Base-by-base conservation (phyloP, 306 rosid species). In the Inga laurina region DNA sequence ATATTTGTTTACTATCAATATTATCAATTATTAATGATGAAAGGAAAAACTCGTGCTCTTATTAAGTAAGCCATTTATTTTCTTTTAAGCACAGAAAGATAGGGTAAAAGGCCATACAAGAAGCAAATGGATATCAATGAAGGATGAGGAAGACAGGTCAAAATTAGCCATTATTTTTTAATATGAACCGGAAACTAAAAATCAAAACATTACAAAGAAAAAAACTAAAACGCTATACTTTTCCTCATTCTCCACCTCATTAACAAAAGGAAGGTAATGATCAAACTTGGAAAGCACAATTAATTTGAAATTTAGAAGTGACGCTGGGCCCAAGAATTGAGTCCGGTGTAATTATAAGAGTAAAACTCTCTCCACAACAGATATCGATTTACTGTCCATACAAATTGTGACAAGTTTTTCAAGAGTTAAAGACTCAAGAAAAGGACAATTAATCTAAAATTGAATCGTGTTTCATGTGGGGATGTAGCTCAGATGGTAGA, bases 401-500 rank as follows among this genome's bases (percentile, higher is more conserved):
- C 19, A 46, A 46, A 9, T 46, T 7, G 24, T 6, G 24, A 68
- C 27, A 16, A 3, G 18, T 48, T 48, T 48, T 48, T 68, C 27
- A 7, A 22, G 48, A 15, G 14, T 59, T 4, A 49, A 16, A 51
- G 57, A 13, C 7, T 0, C 7, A 5, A 39, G 43, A 1, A 39
- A 39, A 48, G 3, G 7, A 49, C 54, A 49, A 3, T 49, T 13
- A 49, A 10, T 14, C 4, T 49, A 7, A 49, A 49, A 49, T 14
- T 48, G 1, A 39, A 39, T 1, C 0, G 6, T 39, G 5, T 39
- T 8, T 6, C 10, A 45, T 11, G 3, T 49, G 88, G 90, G 92
- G 95, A 91, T 88, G 89, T 91, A 90, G 93, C 92, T 90, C 91
- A 91, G 91, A 87, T 91, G 95, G 95, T 91, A 90, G 92, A 90